Evolutionary conservation across 2,329 filamentous ascomycete species (phyloP).

Genomic region (Trichoderma koningiopsis): DNA sequence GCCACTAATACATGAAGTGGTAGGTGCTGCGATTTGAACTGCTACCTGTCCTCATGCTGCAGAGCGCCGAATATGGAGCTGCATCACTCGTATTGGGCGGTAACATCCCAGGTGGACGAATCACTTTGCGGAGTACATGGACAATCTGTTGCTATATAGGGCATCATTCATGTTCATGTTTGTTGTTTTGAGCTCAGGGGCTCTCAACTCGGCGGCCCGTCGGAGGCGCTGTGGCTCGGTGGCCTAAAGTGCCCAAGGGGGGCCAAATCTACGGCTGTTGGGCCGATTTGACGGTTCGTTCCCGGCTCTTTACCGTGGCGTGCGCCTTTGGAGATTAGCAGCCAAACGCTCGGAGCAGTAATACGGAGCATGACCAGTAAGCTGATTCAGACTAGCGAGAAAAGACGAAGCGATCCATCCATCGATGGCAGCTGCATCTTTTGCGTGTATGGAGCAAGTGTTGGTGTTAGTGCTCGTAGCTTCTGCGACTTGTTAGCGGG

Average conservation of each 20-base stretch:
- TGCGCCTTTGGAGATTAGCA: background rate
- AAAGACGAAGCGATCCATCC: background rate
- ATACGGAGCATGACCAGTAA: conserved; percentile 9
- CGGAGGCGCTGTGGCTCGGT: background rate
- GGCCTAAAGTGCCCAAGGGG: background rate
- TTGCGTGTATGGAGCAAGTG: background rate
- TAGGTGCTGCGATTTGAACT: background rate
- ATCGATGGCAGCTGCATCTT: background rate
- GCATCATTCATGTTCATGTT: background rate
- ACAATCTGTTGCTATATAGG: background rate
- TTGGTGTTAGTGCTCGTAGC: background rate
- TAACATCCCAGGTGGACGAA: background rate
- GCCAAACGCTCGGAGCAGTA: background rate
- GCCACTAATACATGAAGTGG: background rate
- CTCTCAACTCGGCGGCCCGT: background rate
- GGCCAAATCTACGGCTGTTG: conserved; percentile 9
- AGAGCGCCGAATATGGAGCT: background rate
- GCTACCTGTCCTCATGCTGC: background rate
- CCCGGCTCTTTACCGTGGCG: conserved; percentile 25
- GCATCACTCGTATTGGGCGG: background rate
- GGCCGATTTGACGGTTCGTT: background rate
- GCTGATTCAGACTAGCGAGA: conserved; percentile 9
- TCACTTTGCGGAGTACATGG: background rate
- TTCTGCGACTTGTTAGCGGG: background rate
- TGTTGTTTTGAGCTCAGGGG: background rate